Conservation (phyloP, 2,329 filamentous ascomycete genomes). For the Pestalotiopsis sp. region DNA sequence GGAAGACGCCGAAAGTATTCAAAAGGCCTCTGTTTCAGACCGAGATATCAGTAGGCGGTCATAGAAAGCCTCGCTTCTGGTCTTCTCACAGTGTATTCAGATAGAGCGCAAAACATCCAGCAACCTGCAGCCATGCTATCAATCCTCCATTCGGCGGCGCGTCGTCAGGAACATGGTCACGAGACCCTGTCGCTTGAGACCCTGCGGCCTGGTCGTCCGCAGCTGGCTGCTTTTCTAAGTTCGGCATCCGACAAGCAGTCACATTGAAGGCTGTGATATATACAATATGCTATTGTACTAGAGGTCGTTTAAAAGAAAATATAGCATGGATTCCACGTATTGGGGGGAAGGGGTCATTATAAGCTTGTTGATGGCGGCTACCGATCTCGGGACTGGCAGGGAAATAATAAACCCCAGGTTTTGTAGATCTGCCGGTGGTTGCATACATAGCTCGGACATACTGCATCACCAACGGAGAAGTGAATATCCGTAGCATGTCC, state of each 20-base stretch:
- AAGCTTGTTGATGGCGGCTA: neutral
- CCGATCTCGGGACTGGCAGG: neutral
- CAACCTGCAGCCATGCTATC: conserved; percentile 28
- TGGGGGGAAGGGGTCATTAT: neutral
- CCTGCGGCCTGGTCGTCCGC: neutral
- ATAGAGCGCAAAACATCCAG: conserved; percentile 12
- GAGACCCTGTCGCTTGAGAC: neutral
- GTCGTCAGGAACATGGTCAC: neutral
- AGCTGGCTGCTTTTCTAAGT: neutral
- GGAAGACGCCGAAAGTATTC: conserved; percentile 32
- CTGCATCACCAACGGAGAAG: neutral
- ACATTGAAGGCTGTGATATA: neutral
- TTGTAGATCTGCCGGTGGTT: neutral
- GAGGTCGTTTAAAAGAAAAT: neutral
- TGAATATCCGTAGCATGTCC: neutral
- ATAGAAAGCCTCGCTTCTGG: neutral
- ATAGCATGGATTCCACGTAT: neutral
- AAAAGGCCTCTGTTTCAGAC: conserved; percentile 21
- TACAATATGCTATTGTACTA: neutral
- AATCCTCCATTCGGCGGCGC: conserved; percentile 23
- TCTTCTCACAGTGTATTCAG: conserved; percentile 4
- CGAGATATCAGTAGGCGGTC: neutral
- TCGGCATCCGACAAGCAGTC: neutral
- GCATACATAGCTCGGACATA: neutral
- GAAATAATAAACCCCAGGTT: neutral